Conservation (phyloP, 192 early-diverging fungal genomes). For the Ramicandelaber brevisporus region DNA sequence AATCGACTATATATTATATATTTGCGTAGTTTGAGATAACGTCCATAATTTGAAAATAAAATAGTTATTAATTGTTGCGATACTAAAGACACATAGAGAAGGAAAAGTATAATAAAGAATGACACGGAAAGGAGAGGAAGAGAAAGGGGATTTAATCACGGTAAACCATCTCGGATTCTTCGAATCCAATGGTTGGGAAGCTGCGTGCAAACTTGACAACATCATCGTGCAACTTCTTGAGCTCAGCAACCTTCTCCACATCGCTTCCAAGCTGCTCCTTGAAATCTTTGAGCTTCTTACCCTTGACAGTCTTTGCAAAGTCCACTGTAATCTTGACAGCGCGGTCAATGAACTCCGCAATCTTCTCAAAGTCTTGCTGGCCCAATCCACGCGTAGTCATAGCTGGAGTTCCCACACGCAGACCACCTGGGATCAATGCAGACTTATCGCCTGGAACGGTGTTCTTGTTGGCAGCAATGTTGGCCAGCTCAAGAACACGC, state of each 20-base stretch:
- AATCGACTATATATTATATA: too few relatives aligned
- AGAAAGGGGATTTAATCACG: constrained; percentile 3
- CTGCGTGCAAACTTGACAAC: constrained; percentile 56
- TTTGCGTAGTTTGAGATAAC: too few relatives aligned
- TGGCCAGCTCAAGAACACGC: constrained; percentile 80
- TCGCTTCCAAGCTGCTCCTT: constrained; percentile 56
- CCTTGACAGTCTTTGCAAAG: constrained; percentile 28
- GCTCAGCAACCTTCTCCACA: constrained; percentile 22
- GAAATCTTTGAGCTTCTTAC: constrained; percentile 72
- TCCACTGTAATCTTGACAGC: constrained; percentile 58
- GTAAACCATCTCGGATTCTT: constrained; percentile 36
- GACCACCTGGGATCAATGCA: constrained; percentile 78
- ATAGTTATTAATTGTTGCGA: too few relatives aligned
- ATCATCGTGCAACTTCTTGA: constrained; percentile 46
- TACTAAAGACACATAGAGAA: not conserved
- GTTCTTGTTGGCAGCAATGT: constrained; percentile 98
- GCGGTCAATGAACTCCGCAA: constrained; percentile 67
- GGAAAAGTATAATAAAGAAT: not conserved
- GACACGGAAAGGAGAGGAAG: too few relatives aligned
- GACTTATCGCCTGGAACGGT: constrained; percentile 91
- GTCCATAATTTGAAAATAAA: too few relatives aligned
- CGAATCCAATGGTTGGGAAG: constrained; percentile 80
- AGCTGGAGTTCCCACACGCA: constrained; percentile 86
- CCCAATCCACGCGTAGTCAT: constrained; percentile 86
- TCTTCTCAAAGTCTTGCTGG: constrained; percentile 68